These are phyloP conservation scores for Candida silvicultrix DNA, from an alignment of 805 yeast genomes.

Conservation along the genomic window DNA sequence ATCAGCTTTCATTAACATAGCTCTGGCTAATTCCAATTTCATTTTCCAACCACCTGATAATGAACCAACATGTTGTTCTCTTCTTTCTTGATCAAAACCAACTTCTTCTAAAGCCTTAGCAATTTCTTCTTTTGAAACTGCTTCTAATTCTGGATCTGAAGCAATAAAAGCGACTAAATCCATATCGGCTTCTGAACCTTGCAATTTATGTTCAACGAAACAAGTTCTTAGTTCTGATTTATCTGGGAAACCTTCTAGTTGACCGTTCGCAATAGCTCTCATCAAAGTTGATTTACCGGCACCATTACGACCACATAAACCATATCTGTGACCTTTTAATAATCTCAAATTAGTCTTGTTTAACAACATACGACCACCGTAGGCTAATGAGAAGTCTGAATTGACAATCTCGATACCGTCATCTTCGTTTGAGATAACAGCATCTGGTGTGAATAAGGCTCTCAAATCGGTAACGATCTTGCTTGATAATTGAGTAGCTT, in stretches of 20 bases:
- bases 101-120: constrained; percentile 72
- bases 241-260: constrained; percentile 95
- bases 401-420: constrained; percentile 91
- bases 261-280: constrained; percentile 96
- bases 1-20: constrained; percentile 96
- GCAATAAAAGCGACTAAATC: constrained; percentile 85
- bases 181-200: constrained; percentile 90
- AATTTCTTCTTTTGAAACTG: constrained; percentile 63
- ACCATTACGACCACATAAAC: constrained; percentile 97
- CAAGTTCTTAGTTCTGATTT: constrained; percentile 83
- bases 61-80: constrained; percentile 88
- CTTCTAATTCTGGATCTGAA: constrained; percentile 72
- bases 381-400: constrained; percentile 91
- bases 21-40: constrained; percentile 98
- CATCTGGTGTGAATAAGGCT: constrained; percentile 45
- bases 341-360: constrained; percentile 87
- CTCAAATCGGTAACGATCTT: constrained; percentile 42
- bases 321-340: constrained; percentile 93
- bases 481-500: constrained; percentile 34
- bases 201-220: constrained; percentile 94
- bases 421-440: constrained; percentile 52
- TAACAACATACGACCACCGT: constrained; percentile 94
- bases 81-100: constrained; percentile 88
- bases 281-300: constrained; percentile 97
- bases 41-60: constrained; percentile 99